Evolutionary conservation across 306 rosid genomes (phyloP).

Genomic region (Mimosa pudica): DNA sequence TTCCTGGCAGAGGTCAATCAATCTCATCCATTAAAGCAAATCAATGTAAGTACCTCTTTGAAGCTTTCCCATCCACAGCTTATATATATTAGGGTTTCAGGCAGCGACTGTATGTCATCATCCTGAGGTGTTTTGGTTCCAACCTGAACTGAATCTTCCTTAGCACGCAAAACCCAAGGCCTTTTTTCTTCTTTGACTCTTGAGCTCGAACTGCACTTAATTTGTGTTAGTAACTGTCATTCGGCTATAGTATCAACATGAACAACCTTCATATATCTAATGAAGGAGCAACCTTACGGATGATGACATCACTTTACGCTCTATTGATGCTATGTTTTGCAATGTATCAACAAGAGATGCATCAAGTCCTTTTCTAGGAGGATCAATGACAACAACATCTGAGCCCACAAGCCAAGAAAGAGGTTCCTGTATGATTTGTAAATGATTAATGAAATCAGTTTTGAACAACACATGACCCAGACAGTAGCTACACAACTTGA

Average conservation of each 20-base stretch:
- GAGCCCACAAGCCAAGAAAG: slow-evolving; percentile 84
- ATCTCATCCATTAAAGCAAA: slow-evolving; percentile 19
- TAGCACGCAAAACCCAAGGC: slow-evolving; percentile 95
- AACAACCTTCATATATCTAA: slow-evolving; percentile 33
- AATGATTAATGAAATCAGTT: slow-evolving; percentile 38
- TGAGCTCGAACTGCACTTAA: slow-evolving; percentile 57
- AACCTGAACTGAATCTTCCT: slow-evolving; percentile 73
- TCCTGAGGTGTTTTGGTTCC: slow-evolving; percentile 57
- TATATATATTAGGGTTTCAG: slow-evolving; percentile 88
- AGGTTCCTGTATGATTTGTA: slow-evolving; percentile 72
- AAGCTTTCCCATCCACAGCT: slow-evolving; percentile 99
- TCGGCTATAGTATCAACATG: slow-evolving; percentile 27
- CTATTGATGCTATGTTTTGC: slow-evolving; percentile 56
- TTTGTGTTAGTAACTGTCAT: slow-evolving; percentile 38
- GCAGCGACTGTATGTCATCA: slow-evolving; percentile 48
- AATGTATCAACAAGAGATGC: slow-evolving; percentile 68
- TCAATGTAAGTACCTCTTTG: slow-evolving; percentile 69
- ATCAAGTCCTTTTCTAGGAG: slow-evolving; percentile 94
- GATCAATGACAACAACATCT: slow-evolving; percentile 90
- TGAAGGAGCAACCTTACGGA: slow-evolving; percentile 57
- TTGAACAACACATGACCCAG: slow-evolving; percentile 25
- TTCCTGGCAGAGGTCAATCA: slow-evolving; percentile 8
- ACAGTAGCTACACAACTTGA: slow-evolving; percentile 14
- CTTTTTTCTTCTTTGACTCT: slow-evolving; percentile 80
- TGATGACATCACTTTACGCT: slow-evolving; percentile 56